Base-by-base conservation (phyloP, 179 eudicot genomes). In the Patellifolia procumbens region DNA sequence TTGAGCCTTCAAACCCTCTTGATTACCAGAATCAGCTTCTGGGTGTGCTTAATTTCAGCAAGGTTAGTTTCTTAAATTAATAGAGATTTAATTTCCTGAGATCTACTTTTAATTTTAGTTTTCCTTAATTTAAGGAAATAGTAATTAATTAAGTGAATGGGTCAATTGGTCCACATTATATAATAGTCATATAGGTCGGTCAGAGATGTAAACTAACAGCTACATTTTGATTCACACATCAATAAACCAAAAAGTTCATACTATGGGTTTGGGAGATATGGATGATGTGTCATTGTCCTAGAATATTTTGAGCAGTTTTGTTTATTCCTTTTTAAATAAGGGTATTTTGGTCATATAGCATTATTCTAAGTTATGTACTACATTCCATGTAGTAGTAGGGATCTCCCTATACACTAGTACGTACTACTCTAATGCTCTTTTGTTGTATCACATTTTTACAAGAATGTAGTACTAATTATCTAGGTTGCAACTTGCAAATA, bases 21-120 rank as follows among this genome's bases (percentile, higher is more conserved):
- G 87, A 88, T 11, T 88, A 87, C 75, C 89, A 91, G 42, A 86
- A 81, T 73, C 92, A 88, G 80, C 96, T 92, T 82, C 85, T 94
- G 63, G 78, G 74, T 81, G 79, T 87, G 58, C 96, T 92, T 81
- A 84, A 83, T 32, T 76, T 87, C 78, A 85, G 62, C 84, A 89
- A 89, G 95, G 98, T 93, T 70, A 68, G 81, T 78, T 3, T n/a
- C n/a, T n/a, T n/a, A n/a, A 45, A 7, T 15, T 66, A 42, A 66
- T 22, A 39, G 13, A 1, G 45, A 59, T 39, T 75, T 73, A 24
- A 37, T 58, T 3, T 13, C 53, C 35, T 34, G 1, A 68, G 58
- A 46, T 72, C 46, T 52, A 32, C 31, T 51, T 10, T 10, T 68
- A 24, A 24, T 46, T 75, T 32, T 42, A 45, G 26, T 20, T 22